Percentiles rank a stretch among this genome's conserved stretches.
Evolutionary conservation across 352 stramenopile species (phyloP).

Genomic region (Phytopythium aichiense): DNA sequence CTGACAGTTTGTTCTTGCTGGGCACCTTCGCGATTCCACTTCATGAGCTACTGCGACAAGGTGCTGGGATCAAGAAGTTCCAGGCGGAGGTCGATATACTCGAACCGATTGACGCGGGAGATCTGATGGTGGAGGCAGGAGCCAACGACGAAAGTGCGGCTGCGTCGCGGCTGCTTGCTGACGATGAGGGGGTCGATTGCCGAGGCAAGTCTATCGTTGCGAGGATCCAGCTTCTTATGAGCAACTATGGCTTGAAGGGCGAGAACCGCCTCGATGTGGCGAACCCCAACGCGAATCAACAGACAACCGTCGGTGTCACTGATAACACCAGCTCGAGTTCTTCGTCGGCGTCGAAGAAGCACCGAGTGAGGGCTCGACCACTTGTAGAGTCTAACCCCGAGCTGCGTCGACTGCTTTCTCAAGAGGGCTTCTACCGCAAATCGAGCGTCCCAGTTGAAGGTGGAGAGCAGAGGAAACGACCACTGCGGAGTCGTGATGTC

Average conservation of each 20-base stretch:
- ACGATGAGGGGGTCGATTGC: conserved; percentile 13
- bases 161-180: conserved; percentile 7
- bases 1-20: conserved; percentile 86
- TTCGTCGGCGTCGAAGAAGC: conserved; percentile 21
- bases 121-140: conserved; percentile 12
- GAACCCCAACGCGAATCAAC: neutral
- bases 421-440: conserved; percentile 59
- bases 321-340: too few species aligned
- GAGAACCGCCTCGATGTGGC: conserved; percentile 18
- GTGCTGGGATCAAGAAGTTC: conserved; percentile 86
- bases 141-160: neutral
- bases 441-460: neutral
- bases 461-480: conserved; percentile 11
- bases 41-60: conserved; percentile 87
- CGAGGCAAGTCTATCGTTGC: conserved; percentile 15
- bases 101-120: conserved; percentile 21
- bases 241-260: conserved; percentile 80
- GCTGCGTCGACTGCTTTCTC: conserved; percentile 49
- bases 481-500: conserved; percentile 13
- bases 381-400: conserved; percentile 75
- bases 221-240: conserved; percentile 84
- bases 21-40: conserved; percentile 84
- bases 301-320: neutral
- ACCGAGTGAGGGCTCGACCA: conserved; percentile 68
- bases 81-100: conserved; percentile 74